Evolutionary conservation across 306 rosid species (phyloP).

Genomic region (Vicia faba): DNA sequence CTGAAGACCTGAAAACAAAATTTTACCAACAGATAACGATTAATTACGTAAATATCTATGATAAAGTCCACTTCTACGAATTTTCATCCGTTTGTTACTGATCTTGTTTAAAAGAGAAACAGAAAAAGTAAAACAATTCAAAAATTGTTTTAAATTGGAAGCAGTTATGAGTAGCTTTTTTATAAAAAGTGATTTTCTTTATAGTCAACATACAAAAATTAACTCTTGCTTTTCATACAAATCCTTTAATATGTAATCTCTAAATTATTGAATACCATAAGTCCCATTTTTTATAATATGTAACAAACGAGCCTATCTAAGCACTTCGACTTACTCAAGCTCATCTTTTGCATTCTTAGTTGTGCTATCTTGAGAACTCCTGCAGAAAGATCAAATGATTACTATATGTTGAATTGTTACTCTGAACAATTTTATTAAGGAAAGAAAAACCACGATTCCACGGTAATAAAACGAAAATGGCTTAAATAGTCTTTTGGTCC

Average conservation of each 20-base stretch:
- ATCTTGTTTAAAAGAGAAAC: not conserved
- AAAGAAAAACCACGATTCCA: not conserved
- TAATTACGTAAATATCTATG: slow-evolving; percentile 7
- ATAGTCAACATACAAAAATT: not conserved
- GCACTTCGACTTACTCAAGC: slow-evolving; percentile 54
- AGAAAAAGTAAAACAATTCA: not conserved
- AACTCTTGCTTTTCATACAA: not conserved
- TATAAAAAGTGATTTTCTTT: not conserved
- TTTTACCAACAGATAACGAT: slow-evolving; percentile 23
- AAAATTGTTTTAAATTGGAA: not conserved
- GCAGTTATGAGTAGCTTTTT: not conserved
- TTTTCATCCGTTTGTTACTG: not conserved
- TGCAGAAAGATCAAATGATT: slow-evolving; percentile 44
- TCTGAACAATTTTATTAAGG: slow-evolving; percentile 10
- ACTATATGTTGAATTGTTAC: slow-evolving; percentile 7
- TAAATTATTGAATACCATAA: not conserved
- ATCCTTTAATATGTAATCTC: not conserved
- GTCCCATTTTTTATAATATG: not conserved
- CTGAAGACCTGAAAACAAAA: slow-evolving; percentile 62
- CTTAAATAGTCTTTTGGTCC: too few species aligned
- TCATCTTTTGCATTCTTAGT: slow-evolving; percentile 43
- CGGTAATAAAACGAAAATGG: slow-evolving; percentile 16
- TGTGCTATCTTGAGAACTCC: slow-evolving; percentile 48
- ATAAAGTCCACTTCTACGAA: not conserved
- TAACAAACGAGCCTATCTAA: not conserved